Percentiles rank a stretch among this genome's conserved stretches.
These are phyloP conservation scores for Spongiforma sp. DNA, from an alignment of 1,284 basidiomycete genomes.

Conservation along the genomic window DNA sequence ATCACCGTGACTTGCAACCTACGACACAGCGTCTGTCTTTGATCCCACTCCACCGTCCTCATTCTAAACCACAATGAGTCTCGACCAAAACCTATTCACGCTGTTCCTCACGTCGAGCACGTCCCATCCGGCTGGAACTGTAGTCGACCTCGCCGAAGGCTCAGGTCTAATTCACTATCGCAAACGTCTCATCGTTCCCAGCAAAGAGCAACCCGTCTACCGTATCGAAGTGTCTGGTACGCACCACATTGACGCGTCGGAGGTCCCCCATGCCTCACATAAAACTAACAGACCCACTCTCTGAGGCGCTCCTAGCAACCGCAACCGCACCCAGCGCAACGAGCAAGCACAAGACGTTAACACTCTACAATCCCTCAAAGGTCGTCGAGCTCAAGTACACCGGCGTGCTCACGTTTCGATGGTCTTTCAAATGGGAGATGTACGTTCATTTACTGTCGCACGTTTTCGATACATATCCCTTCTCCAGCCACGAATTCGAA, in stretches of 20 bases:
- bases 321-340: conserved; percentile 65
- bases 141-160: conserved; percentile 71
- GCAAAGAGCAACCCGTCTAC: conserved; percentile 46
- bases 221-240: conserved; percentile 69
- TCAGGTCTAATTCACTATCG: conserved; percentile 69
- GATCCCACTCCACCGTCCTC: too few relatives aligned
- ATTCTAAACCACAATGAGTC: too few relatives aligned
- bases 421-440: conserved; percentile 84
- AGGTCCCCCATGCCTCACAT: too few relatives aligned
- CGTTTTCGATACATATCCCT: neutral
- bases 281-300: conserved; percentile 70
- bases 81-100: conserved; percentile 83
- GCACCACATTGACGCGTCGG: too few relatives aligned
- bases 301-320: conserved; percentile 66
- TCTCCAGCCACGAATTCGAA: conserved; percentile 75
- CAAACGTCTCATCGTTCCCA: conserved; percentile 59
- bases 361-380: conserved; percentile 75
- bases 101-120: conserved; percentile 64
- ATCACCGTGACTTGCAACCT: too few relatives aligned
- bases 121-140: conserved; percentile 51
- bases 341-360: conserved; percentile 74
- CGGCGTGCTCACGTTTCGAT: conserved; percentile 75
- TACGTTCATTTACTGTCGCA: too few relatives aligned
- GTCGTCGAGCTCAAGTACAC: conserved; percentile 74
- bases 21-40: too few relatives aligned